Percentiles rank a stretch among this genome's conserved stretches.
These are phyloP conservation scores for Pascua sp. DNA, from an alignment of 1,284 basidiomycete species.

Conservation along the genomic window DNA sequence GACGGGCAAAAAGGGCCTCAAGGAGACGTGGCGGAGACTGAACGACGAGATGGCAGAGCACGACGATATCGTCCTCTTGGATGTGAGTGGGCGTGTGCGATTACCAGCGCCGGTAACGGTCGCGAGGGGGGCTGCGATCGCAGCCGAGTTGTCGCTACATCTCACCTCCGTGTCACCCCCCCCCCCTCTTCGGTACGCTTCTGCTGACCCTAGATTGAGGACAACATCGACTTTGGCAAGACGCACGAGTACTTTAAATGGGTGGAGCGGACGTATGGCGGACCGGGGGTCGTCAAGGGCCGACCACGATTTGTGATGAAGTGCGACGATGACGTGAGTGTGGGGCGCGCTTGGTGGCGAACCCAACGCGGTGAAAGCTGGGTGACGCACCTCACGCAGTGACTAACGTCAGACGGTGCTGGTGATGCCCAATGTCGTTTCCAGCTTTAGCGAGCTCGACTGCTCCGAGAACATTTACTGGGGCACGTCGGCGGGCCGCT, in stretches of 20 bases:
- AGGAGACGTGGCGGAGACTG: conserved; percentile 15
- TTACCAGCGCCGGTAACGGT: background rate
- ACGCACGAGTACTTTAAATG: conserved; percentile 51
- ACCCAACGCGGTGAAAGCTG: no score
- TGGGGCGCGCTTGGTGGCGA: no score
- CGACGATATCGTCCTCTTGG: conserved; percentile 48
- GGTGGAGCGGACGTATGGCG: conserved; percentile 43
- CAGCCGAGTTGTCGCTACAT: background rate
- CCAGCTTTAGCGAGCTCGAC: conserved; percentile 44
- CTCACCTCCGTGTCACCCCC: background rate
- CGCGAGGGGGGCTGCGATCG: background rate
- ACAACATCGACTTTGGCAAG: conserved; percentile 51
- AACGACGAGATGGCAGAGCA: conserved; percentile 38
- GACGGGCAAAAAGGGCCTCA: conserved; percentile 12
- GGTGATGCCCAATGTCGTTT: conserved; percentile 50
- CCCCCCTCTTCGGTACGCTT: background rate
- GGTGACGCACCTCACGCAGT: no score
- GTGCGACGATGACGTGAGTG: conserved; percentile 49
- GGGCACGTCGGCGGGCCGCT: conserved; percentile 48
- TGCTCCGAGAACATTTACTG: conserved; percentile 50
- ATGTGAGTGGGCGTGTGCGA: conserved; percentile 24
- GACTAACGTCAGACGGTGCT: conserved; percentile 41
- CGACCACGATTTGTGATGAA: conserved; percentile 51
- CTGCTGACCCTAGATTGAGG: conserved; percentile 35
- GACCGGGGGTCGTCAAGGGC: conserved; percentile 41